A percentile compares a stretch with the other conserved stretches of the same genome.
Evolutionary conservation across 129 eudicot species (phyloP).

Genomic region (Escallonia rubra): DNA sequence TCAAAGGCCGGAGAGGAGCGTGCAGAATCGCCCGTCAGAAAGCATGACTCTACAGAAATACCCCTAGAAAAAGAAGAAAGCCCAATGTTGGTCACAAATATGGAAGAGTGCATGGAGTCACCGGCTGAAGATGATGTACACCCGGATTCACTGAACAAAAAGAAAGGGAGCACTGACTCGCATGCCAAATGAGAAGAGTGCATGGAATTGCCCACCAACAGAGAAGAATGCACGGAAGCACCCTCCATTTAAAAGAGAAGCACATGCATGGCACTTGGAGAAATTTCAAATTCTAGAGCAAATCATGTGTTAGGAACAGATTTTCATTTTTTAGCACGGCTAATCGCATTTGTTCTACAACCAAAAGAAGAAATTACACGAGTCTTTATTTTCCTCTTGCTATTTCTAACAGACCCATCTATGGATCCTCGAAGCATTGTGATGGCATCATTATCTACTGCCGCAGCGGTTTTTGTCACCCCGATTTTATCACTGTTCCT

Average conservation of each 20-base stretch:
- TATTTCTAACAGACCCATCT: slow-evolving; percentile 69
- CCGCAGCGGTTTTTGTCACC: slow-evolving; percentile 81
- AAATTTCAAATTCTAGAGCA: too few relatives aligned
- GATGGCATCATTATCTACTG: slow-evolving; percentile 93
- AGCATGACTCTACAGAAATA: neutral
- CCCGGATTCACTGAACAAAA: neutral
- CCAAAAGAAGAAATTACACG: too few relatives aligned
- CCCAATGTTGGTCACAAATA: neutral
- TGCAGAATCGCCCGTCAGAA: neutral
- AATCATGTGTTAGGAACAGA: too few relatives aligned
- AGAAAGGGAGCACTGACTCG: neutral
- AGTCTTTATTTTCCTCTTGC: too few relatives aligned
- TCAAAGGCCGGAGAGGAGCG: neutral
- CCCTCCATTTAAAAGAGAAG: neutral
- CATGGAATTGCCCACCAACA: neutral
- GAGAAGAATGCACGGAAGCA: slow-evolving; percentile 1
- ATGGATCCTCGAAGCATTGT: slow-evolving; percentile 98
- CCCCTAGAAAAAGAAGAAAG: neutral
- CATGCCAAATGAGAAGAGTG: neutral
- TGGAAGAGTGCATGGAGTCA: neutral
- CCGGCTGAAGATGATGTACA: neutral
- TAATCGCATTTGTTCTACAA: too few relatives aligned
- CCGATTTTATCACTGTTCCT: slow-evolving; percentile 79
- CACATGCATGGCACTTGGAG: too few relatives aligned
- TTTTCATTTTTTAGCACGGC: too few relatives aligned